Evolutionary conservation across 176 grass and related monocot species (phyloP), one percentile per base, ranked within the genome.

Genomic region (Aechmea fasciata): DNA sequence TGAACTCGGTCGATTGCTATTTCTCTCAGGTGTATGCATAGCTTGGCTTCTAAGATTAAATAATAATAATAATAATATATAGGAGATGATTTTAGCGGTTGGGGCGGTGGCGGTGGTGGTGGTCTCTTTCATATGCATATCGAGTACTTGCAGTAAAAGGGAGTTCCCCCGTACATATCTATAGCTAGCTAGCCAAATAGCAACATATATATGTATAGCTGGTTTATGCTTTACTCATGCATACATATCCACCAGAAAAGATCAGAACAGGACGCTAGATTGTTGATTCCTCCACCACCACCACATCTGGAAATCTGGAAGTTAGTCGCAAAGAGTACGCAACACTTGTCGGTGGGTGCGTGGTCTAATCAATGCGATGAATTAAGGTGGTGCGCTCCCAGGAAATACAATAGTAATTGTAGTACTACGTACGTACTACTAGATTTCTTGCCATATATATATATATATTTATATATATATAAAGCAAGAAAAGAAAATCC

Each of bases 171-270:
- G 13, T 73, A 11, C 28, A n/a, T 47, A 22, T 4, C 10, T 23
- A 49, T 57, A 33, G 1, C 24, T n/a, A 29, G 13, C 47, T 61
- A 4, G 9, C 28, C 63, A n/a, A 24, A 24, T 19, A 13, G 13
- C 69, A 71, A 51, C 41, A 28, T 13, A 67, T 1, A 24, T 20
- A 23, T 15, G n/a, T n/a, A n/a, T n/a, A 7, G 66, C 66, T 71
- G n/a, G 78, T 81, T 81, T 84, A 75, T 75, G 74, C 86, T 88
- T 88, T 88, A 88, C 81, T 88, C 86, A 75, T 84, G 81, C 77
- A 67, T 33, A 5, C n/a, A n/a, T 33, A 33, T 5, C 29, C 29
- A 33, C 3, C 29, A 33, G 29, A 33, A 33, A 33, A 33, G 29
- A 33, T 24, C 24, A 24, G 29, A 33, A 33, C 29, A 33, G 29